Base-by-base conservation (phyloP, 345 rosid genomes). In the Aurinia saxatilis region DNA sequence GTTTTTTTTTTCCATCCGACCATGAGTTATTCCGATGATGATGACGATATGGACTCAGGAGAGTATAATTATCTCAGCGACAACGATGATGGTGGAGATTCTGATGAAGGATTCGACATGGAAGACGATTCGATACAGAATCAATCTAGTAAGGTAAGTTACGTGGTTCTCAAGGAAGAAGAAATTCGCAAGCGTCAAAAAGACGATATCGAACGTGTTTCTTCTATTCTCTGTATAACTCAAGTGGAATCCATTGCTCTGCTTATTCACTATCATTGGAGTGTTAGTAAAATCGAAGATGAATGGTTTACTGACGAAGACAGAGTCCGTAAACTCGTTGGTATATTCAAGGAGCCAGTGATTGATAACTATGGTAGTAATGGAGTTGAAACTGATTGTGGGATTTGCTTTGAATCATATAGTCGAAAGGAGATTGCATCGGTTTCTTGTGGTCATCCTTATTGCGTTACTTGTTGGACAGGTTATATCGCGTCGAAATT, bases 261-360 rank as follows among this genome's bases (percentile, higher is more conserved):
- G 19, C 95, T 87, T 27, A 79, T 87, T 41, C 78, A 78, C 59
- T 84, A 71, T 71, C 77, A 77, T 58, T 93, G 99, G 97, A 75
- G 75, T 70, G 84, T 83, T 44, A 56, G 78, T 73, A 83, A 80
- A 65, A 81, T 86, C 21, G 77, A 81, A 68, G 97, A 93, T 72
- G 92, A 78, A 55, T 93, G 97, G 97, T 90, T 93, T 73, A 80
- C 86, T 1, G 80, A 87, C 52, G 97, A 86, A 72, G 96, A 80
- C 10, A 71, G 45, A 53, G 85, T 90, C 12, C 81, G 95, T 7
- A 70, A 57, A 46, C 38, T 45, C 44, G 95, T 84, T 73, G 99
- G 97, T 37, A 71, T 93, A 67, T 63, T 84, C 73, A 80, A 79
- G 13, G 67, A 64, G 37, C 87, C 74, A 16, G 65, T 79, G 23